Evolutionary conservation across 495 filamentous ascomycete species (phyloP).

Genomic region (Bacidia gigantensis): DNA sequence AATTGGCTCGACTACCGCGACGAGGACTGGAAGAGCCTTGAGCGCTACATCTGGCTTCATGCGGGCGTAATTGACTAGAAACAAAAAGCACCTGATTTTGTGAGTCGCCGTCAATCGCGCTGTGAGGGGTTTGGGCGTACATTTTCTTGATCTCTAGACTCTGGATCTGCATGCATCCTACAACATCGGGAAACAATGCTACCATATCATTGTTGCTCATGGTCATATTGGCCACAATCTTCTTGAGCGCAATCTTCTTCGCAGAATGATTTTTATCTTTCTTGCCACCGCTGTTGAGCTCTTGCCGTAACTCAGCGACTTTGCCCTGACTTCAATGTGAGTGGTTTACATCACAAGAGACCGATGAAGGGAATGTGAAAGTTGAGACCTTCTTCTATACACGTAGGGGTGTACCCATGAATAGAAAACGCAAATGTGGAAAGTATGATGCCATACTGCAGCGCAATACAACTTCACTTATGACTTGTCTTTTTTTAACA

Average conservation of each 20-base stretch:
- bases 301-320: conserved; percentile 89
- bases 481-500: too few relatives aligned
- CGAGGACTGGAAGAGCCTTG: conserved; percentile 78
- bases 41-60: conserved; percentile 90
- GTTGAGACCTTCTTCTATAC: too few relatives aligned
- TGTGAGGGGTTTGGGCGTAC: conserved; percentile 34
- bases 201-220: conserved; percentile 99
- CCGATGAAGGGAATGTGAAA: too few relatives aligned
- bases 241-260: conserved; percentile 98
- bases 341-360: not conserved
- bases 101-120: not conserved
- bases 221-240: conserved; percentile 99
- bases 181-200: conserved; percentile 86
- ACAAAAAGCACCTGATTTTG: conserved; percentile 77
- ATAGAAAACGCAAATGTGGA: too few relatives aligned
- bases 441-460: too few relatives aligned
- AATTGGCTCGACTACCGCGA: conserved; percentile 42
- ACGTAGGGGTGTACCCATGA: too few relatives aligned
- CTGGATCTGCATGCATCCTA: conserved; percentile 84
- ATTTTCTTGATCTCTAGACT: conserved; percentile 99
- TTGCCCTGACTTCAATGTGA: conserved; percentile 57
- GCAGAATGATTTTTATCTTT: conserved; percentile 96
- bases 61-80: conserved; percentile 89
- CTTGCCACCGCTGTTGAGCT: conserved; percentile 86
- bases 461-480: too few relatives aligned